Evolutionary conservation across 139 green algal genomes (phyloP).

Genomic region (Closterium sp.): DNA sequence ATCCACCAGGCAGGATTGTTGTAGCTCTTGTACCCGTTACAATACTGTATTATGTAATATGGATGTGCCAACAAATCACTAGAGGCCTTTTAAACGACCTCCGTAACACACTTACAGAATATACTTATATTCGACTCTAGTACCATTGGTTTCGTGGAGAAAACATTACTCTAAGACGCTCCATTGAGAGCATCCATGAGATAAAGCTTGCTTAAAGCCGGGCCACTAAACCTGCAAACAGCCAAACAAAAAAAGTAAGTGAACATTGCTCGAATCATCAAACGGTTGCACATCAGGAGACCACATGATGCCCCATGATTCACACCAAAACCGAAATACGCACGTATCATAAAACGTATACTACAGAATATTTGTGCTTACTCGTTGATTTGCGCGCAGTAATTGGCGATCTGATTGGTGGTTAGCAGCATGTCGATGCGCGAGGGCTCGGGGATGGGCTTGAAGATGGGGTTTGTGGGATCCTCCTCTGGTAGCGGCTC

Average conservation of each 20-base stretch:
- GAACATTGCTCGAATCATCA: too few relatives aligned
- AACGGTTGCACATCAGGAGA: too few relatives aligned
- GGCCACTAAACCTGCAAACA: conserved; percentile 42
- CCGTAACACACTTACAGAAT: too few relatives aligned
- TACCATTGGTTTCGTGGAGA: neutral
- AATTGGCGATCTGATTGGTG: conserved; percentile 61
- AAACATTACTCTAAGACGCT: neutral
- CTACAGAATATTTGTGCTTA: conserved; percentile 1
- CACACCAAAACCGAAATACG: too few relatives aligned
- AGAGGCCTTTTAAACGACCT: too few relatives aligned
- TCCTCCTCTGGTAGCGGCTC: conserved; percentile 96
- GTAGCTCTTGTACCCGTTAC: too few relatives aligned
- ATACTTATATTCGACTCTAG: too few relatives aligned
- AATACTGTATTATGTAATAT: too few relatives aligned
- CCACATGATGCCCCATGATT: too few relatives aligned
- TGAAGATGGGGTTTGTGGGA: conserved; percentile 73
- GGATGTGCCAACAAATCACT: too few relatives aligned
- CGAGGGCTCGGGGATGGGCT: conserved; percentile 81
- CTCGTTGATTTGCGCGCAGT: conserved; percentile 55
- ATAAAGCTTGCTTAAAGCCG: conserved; percentile 49
- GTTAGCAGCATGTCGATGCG: conserved; percentile 89
- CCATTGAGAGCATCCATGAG: conserved; percentile 49
- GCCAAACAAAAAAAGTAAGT: neutral
- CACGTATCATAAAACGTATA: too few relatives aligned
- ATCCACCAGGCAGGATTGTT: too few relatives aligned